phyloP scores from a whole-genome alignment of 768 basidiomycete species.

The Russula sp. region DNA sequence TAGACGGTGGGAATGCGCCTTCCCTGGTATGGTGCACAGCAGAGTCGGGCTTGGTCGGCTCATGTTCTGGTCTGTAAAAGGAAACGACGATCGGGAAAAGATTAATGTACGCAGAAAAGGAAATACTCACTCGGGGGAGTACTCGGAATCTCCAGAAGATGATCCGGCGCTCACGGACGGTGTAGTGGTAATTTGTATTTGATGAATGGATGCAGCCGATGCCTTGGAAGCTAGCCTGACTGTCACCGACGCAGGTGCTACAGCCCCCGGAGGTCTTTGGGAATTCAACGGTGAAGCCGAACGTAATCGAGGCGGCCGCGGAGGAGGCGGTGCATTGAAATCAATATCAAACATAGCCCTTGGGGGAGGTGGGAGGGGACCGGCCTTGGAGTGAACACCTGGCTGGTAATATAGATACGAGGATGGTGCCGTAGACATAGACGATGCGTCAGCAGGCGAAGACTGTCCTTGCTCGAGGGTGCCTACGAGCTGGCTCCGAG shows the following conservation, averaged over 20 bases:
- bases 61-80: slow-evolving; percentile 5
- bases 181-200: slow-evolving; percentile 7
- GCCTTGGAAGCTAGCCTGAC: slow-evolving; percentile 35
- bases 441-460: not conserved
- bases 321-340: slow-evolving; percentile 42
- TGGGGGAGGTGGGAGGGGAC: slow-evolving; percentile 66
- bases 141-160: slow-evolving; percentile 9
- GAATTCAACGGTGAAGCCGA: slow-evolving; percentile 39
- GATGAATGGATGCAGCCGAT: slow-evolving; percentile 13
- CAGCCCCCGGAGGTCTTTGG: slow-evolving; percentile 29
- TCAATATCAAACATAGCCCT: slow-evolving; percentile 42
- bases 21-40: slow-evolving; percentile 35
- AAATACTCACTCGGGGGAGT: slow-evolving; percentile 5
- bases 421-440: slow-evolving; percentile 23
- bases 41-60: not conserved
- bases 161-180: not conserved
- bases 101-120: not conserved
- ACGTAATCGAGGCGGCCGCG: slow-evolving; percentile 55
- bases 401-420: slow-evolving; percentile 57
- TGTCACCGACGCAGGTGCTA: slow-evolving; percentile 31
- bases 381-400: slow-evolving; percentile 62
- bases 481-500: not conserved
- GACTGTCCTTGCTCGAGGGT: not conserved
- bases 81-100: not conserved
- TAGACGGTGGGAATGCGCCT: slow-evolving; percentile 56